Base-by-base conservation (phyloP, 768 basidiomycete species). In the Serendipita sp. region DNA sequence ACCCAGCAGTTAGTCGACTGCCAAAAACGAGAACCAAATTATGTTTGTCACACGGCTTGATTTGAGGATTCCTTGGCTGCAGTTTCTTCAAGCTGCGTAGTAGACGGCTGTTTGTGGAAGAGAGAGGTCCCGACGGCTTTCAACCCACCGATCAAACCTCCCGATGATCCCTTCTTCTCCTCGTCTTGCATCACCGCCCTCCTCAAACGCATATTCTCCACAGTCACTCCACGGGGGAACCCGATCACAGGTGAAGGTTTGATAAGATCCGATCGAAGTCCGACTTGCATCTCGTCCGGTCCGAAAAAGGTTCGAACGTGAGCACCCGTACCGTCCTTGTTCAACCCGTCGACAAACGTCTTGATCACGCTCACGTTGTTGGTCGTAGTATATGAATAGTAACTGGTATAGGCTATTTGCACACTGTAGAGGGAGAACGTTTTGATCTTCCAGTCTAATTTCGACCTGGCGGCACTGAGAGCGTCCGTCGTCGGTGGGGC, bases 171-270 rank as follows among this genome's bases (percentile, higher is more conserved):
- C 38, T 41, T 41, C 38, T 41, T 13, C 38, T 41, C 38, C 5
- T 41, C 38, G 38, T 41, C 5, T 13, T 7, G 13, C 38, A 5
- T 13, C 38, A 1, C 38, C 38, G 13, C 38, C 38, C 38, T 5
- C 38, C 38, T 41, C 48, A 52, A 2, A 7, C 56, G 56, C 56
- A 60, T 60, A 60, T 60, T 60, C 56, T 60, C 56, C 23, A 60
- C 35, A 23, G 56, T 32, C 3, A 60, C 56, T 4, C 56, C 56
- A 60, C 56, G 56, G 34, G 56, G 56, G 34, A 18, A 60, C 8
- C 16, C 23, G 10, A 10, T 8, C 7, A 28, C 15, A 5, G 38
- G 38, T 7, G 7, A 7, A 13, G 38, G 38, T 8, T n/a, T 3
- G 7, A 60, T 35, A 7, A 60, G 56, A n/a, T 60, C 56, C 16